Base-by-base conservation (phyloP, 2,329 filamentous ascomycete genomes). In the Mycogone perniciosa region DNA sequence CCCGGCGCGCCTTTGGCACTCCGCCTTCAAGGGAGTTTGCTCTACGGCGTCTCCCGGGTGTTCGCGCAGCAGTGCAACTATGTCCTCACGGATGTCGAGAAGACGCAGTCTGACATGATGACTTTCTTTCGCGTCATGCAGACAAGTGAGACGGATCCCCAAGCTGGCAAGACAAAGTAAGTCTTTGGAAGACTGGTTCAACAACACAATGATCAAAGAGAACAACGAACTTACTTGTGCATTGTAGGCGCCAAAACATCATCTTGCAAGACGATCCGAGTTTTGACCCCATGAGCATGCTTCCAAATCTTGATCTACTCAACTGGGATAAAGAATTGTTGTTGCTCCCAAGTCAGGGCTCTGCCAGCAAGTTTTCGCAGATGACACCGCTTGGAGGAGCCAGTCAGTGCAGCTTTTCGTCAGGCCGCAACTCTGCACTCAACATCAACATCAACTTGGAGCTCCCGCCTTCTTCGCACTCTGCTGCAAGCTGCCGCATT, bases 51-150 rank as follows among this genome's bases (percentile, higher is more conserved):
- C 11, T 86, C 89, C 3, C 81, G 87, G 44, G 90, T 97, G 13
- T 96, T 89, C 66, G 77, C 81, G 29, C 88, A 96, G 64, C 91
- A 99, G 69, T 95, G 88, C 60, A 77, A 79, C 35, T 99, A 96
- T 65, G 82, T 96, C 27, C 81, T 96, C 43, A 77, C 80, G 3
- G 93, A 97, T 62, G 84, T 85, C 2, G 84, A 91, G 66, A 83
- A 80, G 58, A 83, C 87, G 35, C 84, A 89, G 59, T 79, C 83
- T 54, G 82, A 81, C 57, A 88, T 97, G 78, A 77, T 80, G 57
- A 72, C 80, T 2, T 80, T 90, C 63, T 73, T 88, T 55, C 81
- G 76, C 46, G 69, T 77, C 6, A 66, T 85, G 56, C 58, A 65
- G 45, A 65, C 47, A 13, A 78, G 79, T 51, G 81, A 79, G 20